Evolutionary conservation across 176 grass and related monocot species (phyloP), one percentile per base, ranked within the genome.

Genomic region (Oryza officinalis): DNA sequence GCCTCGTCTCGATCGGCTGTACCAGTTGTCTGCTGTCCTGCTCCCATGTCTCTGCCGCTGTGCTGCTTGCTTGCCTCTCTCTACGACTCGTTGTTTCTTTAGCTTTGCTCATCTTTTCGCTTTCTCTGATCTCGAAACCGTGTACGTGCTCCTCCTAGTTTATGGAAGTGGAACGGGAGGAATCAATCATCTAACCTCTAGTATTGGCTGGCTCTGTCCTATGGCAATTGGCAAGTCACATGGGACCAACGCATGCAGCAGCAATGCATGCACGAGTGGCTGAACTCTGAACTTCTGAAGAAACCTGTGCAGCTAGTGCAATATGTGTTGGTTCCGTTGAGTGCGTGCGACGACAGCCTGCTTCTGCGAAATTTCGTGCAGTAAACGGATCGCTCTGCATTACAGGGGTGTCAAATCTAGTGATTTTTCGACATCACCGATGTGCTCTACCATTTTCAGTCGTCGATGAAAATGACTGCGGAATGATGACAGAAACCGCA

Each of bases 111-210:
- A 0, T 75, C 80, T 90, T 87, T 86, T 64, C 38, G 15, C 84
- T 83, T 87, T 83, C 84, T 70, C 75, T 15, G 18, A 87, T 87
- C 80, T 87, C 84, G 75, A 90, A 90, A 73, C 84, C 74, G 12
- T 83, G 84, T 60, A 61, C 30, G 4, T 70, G 67, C 45, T 67
- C 27, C 20, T 45, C 18, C 28, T 20, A 65, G 73, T 77, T 78
- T 72, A 69, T 90, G 69, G 80, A 79, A 64, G 63, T 90, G 69
- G 80, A 79, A 64, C 41, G 49, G 74, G 49, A 80, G 74, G 79
- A 68, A 79, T 74, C 70, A 66, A 57, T 54, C 41, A 20, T 30
- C 17, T 18, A 15, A 57, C 20, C 52, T 22, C 18, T n/a, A 14
- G 14, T 14, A 3, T 54, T n/a, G 20, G 52, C 52, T 57, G 46